phyloP scores from a whole-genome alignment of 1,284 basidiomycete genomes.

The Caloboletus inedulis region DNA sequence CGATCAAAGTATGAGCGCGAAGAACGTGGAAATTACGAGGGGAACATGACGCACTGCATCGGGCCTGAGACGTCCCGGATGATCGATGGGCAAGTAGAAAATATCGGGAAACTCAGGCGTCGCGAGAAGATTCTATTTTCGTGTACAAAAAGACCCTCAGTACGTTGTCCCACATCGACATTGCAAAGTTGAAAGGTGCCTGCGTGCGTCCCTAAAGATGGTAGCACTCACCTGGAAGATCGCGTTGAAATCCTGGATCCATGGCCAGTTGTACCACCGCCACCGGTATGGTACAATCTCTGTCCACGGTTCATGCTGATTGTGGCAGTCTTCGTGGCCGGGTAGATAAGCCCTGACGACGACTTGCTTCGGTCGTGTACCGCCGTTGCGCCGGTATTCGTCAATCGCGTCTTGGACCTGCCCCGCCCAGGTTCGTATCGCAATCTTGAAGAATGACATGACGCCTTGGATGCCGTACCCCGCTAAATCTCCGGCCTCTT shows the following conservation, averaged over 20 bases:
- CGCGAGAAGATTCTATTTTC: constrained; percentile 41
- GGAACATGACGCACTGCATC: constrained; percentile 49
- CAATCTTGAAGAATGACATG: constrained; percentile 50
- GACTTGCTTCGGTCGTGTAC: constrained; percentile 42
- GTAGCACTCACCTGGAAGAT: constrained; percentile 47
- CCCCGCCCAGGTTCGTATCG: constrained; percentile 52
- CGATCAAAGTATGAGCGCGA: constrained; percentile 8
- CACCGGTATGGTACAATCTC: constrained; percentile 41
- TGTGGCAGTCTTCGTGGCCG: constrained; percentile 62
- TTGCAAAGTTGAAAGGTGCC: neutral
- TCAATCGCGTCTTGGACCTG: constrained; percentile 42
- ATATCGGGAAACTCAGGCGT: constrained; percentile 47
- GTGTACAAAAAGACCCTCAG: constrained; percentile 7
- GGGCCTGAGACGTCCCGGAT: constrained; percentile 55
- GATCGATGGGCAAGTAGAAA: constrained; percentile 57
- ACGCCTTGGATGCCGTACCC: constrained; percentile 51
- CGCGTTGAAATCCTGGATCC: constrained; percentile 53
- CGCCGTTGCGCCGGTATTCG: constrained; percentile 27
- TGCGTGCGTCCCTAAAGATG: neutral
- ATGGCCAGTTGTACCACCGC: constrained; percentile 63
- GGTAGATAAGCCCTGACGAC: constrained; percentile 60
- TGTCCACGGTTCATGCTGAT: constrained; percentile 41
- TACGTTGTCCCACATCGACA: neutral
- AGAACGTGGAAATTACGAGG: neutral
- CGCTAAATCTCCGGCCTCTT: constrained; percentile 31